Evolutionary conservation across 2,329 filamentous ascomycete species (phyloP), one percentile per base, ranked within the genome.

Genomic region (Cladosporium sp.): DNA sequence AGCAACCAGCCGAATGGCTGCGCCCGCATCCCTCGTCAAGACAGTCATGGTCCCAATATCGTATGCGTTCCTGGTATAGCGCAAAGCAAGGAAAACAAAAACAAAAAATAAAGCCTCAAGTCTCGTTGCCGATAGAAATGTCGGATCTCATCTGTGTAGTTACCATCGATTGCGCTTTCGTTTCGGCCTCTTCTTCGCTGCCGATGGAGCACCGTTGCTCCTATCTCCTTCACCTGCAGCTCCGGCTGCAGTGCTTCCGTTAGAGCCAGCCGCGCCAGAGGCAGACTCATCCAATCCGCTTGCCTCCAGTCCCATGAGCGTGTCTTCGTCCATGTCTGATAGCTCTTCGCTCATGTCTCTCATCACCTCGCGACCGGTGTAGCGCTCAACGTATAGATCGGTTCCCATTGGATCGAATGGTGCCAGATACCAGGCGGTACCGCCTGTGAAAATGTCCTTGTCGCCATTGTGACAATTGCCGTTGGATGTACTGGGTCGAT

Each of bases 301-400:
- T 19, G 45, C 8, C 32, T 51, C 55, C 17, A 73, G 64, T 49
- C 88, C 90, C 66, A 89, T 86, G 58, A 96, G 78, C 74, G 93
- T 90, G 52, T 95, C 91, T 63, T 97, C 92, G 66, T 96, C 92
- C 70, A 97, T 85, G 69, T 97, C 93, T 57, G 89, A 95, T 20
- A 97, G 80, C 55, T 70, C 68, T 72, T 96, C 92, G 66, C 90
- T 95, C 73, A 93, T 85, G 13, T 80, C 83, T 28, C 84, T 79
- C 63, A 84, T 76, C n/a, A 88, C 84, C 56, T 92, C 88, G 34
- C 86, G 81, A 1, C 87, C 89, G 0, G 83, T 85, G 79, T 86
- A 90, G 53, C 85, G 81, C 73, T 93, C 89, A 62, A 88, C 87
- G 56, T 89, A 79, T 9, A 93, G 83, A 0, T 88, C 93, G 0